These are phyloP conservation scores for Rhynchospora breviuscula DNA, from an alignment of 176 grass and related monocot species.

Conservation along the genomic window DNA sequence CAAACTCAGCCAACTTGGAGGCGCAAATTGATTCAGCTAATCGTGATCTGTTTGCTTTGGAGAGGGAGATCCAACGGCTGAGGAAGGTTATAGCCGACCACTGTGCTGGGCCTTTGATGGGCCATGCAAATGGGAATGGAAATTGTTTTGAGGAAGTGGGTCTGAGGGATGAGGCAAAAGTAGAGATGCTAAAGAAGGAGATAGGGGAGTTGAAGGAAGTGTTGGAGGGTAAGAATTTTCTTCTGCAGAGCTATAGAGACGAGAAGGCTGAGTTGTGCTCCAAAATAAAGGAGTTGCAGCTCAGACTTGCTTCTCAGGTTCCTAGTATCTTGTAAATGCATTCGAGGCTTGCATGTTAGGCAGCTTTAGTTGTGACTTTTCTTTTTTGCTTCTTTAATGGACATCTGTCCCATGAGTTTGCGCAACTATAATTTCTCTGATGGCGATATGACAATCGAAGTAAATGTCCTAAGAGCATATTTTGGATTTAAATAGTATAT, in stretches of 20 bases:
- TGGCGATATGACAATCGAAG: neutral
- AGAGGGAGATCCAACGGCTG: slow-evolving; percentile 45
- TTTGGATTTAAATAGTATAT: neutral
- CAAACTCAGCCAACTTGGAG: slow-evolving; percentile 32
- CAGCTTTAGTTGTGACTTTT: neutral
- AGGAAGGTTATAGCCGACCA: slow-evolving; percentile 48
- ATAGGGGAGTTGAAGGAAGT: slow-evolving; percentile 40
- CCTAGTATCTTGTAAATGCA: slow-evolving; percentile 40
- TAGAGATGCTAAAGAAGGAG: slow-evolving; percentile 40
- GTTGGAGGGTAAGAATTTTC: slow-evolving; percentile 40
- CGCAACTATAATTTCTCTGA: neutral
- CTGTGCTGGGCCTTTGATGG: slow-evolving; percentile 19
- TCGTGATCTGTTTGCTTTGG: slow-evolving; percentile 35
- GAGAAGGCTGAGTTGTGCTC: slow-evolving; percentile 39
- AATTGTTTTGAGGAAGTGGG: slow-evolving; percentile 25
- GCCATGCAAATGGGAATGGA: slow-evolving; percentile 7
- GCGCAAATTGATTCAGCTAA: slow-evolving; percentile 31
- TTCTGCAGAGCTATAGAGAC: slow-evolving; percentile 50
- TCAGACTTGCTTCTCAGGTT: slow-evolving; percentile 29
- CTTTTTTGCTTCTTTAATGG: neutral
- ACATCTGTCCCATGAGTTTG: neutral
- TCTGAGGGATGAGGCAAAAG: slow-evolving; percentile 13
- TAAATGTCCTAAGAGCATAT: neutral
- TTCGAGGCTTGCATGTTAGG: neutral
- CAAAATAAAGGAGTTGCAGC: slow-evolving; percentile 45